Conservation (phyloP, 2,329 filamentous ascomycete species). For the Aspergillus spinulosporus region DNA sequence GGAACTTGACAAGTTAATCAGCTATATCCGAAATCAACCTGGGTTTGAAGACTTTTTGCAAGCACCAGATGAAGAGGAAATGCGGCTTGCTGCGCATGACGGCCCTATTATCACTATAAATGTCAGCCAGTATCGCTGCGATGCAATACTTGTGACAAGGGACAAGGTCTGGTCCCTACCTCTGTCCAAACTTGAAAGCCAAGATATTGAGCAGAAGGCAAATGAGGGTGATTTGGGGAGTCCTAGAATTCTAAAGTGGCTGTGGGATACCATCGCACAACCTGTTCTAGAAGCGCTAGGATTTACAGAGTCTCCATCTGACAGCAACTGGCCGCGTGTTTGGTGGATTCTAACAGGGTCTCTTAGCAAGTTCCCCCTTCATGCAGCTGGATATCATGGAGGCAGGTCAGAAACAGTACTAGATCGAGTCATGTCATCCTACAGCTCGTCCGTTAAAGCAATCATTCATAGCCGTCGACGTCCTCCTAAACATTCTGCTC, state of each 20-base stretch:
- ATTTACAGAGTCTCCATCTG: neutral
- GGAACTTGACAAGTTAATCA: neutral
- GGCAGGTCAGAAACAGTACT: neutral
- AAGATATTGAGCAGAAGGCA: neutral
- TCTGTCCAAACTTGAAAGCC: neutral
- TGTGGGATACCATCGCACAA: neutral
- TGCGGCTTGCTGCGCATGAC: neutral
- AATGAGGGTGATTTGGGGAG: too few relatives aligned
- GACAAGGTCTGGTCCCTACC: neutral
- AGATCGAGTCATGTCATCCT: neutral
- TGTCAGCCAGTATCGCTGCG: neutral
- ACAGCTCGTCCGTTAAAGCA: neutral
- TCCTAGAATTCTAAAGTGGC: neutral
- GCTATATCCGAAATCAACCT: neutral
- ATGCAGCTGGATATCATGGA: slow-evolving; percentile 1
- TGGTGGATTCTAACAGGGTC: neutral
- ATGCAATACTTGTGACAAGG: neutral
- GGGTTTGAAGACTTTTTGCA: neutral
- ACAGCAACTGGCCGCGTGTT: neutral
- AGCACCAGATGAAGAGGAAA: neutral
- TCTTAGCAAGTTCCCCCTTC: neutral
- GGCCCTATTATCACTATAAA: neutral
- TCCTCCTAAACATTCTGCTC: neutral
- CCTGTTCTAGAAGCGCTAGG: neutral
- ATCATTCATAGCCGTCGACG: neutral